Conservation (phyloP, 345 rosid species). For the Capsella bursapastoris region DNA sequence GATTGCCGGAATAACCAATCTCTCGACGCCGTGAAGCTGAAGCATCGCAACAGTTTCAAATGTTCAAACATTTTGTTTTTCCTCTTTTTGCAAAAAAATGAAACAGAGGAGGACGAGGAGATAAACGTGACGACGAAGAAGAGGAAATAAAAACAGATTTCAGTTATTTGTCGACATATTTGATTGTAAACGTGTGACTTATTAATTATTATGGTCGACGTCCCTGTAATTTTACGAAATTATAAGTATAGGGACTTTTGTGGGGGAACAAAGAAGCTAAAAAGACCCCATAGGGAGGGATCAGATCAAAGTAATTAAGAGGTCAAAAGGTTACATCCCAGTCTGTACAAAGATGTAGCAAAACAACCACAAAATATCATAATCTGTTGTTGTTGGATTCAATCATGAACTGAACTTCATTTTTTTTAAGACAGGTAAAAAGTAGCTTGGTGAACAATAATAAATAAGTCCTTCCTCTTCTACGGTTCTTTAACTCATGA, state of each 20-base stretch:
- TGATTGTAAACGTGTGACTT: not conserved
- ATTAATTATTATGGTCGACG: not conserved
- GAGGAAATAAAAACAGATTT: not conserved
- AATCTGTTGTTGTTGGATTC: not conserved
- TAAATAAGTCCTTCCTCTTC: not conserved
- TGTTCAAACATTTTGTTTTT: slow-evolving; percentile 29
- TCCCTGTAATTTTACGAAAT: slow-evolving; percentile 13
- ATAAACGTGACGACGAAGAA: slow-evolving; percentile 4
- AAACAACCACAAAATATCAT: not conserved
- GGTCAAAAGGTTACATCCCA: not conserved
- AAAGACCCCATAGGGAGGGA: not conserved
- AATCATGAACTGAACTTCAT: not conserved
- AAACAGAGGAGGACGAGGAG: slow-evolving; percentile 16
- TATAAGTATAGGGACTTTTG: not conserved
- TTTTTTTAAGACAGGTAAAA: not conserved
- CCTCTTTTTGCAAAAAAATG: not conserved
- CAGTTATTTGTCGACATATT: slow-evolving; percentile 9
- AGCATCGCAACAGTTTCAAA: slow-evolving; percentile 48
- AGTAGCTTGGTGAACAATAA: slow-evolving; percentile 25
- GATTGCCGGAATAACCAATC: slow-evolving; percentile 65
- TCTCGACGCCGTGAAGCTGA: slow-evolving; percentile 68
- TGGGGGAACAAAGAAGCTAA: not conserved
- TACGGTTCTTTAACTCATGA: slow-evolving; percentile 45
- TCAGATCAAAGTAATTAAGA: not conserved
- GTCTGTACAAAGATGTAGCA: slow-evolving; percentile 30